These are phyloP conservation scores for Grigorovia transvaalensis DNA, from an alignment of 805 yeast genomes.

Conservation along the genomic window DNA sequence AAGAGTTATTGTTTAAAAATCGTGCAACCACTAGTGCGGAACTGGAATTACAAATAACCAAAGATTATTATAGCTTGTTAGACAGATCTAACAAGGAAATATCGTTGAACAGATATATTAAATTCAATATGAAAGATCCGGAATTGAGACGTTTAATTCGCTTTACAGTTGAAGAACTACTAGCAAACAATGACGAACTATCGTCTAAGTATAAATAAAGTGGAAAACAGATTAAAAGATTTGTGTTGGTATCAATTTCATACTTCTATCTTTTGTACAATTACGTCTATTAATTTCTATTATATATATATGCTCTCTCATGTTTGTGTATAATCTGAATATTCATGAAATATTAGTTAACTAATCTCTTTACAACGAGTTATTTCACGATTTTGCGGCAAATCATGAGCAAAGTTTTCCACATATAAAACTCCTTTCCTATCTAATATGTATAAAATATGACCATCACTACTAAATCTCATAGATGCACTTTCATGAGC, in stretches of 20 bases:
- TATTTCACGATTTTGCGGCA: constrained; percentile 59
- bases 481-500: constrained; percentile 70
- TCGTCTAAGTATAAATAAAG: background rate
- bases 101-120: constrained; percentile 14
- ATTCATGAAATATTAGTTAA: background rate
- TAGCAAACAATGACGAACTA: background rate
- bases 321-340: background rate
- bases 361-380: constrained; percentile 51
- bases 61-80: constrained; percentile 18
- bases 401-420: constrained; percentile 81
- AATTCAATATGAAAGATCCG: constrained; percentile 12
- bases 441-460: constrained; percentile 64
- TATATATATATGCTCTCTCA: background rate
- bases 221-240: background rate
- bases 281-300: too few relatives aligned
- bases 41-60: constrained; percentile 25
- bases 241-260: background rate
- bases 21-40: constrained; percentile 28
- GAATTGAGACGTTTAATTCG: constrained; percentile 8
- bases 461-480: constrained; percentile 71
- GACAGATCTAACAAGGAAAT: constrained; percentile 11
- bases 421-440: constrained; percentile 70
- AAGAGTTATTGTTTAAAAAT: constrained; percentile 24
- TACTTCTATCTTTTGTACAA: background rate
- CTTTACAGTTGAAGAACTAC: background rate